Evolutionary conservation across 2,329 filamentous ascomycete species (phyloP), one percentile per base, ranked within the genome.

Genomic region (Cladobotryum protrusum): DNA sequence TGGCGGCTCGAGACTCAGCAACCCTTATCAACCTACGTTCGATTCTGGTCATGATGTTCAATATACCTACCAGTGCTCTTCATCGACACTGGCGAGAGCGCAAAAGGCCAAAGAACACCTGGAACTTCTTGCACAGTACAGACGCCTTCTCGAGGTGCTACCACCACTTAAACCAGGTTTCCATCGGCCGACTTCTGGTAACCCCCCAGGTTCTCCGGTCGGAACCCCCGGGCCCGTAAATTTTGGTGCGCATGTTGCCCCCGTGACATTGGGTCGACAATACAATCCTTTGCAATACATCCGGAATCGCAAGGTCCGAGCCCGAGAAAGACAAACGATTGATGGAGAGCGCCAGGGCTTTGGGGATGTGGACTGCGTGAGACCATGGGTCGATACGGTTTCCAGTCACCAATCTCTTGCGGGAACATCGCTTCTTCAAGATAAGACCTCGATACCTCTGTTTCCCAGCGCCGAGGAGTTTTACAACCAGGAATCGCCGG

Each of bases 221-320:
- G 52, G 56, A 47, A 57, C 53, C 19, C 14, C 42, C 2, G 70
- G 54, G 60, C 69, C 43, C 57, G 70, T 52, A 29, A 56, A 47
- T 5, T 59, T 58, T 41, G 55, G 56, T 17, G 55, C 53, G 4
- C 50, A 56, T 32, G 72, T 58, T 47, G 65, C 51, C 53, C 65
- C 48, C 65, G 67, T 54, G 45, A 70, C 58, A 51, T 66, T 85
- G 7, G 86, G 87, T 4, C 83, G 91, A 47, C 71, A 75, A 2
- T 97, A 97, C 64, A 96, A 99, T 63, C 93, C 92, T 4, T 70
- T 99, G 19, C 93, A 97, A 66, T 89, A 89, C 59, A 87, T 97
- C 49, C 85, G 93, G 17, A 97, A 99, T 63, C 81, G 92, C 43
- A 92, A 91, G 63, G 80, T 93, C 12, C 79, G 93, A 54, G 85